phyloP scores from a whole-genome alignment of 2,329 filamentous ascomycete genomes.

The Neofusicoccum parvum region DNA sequence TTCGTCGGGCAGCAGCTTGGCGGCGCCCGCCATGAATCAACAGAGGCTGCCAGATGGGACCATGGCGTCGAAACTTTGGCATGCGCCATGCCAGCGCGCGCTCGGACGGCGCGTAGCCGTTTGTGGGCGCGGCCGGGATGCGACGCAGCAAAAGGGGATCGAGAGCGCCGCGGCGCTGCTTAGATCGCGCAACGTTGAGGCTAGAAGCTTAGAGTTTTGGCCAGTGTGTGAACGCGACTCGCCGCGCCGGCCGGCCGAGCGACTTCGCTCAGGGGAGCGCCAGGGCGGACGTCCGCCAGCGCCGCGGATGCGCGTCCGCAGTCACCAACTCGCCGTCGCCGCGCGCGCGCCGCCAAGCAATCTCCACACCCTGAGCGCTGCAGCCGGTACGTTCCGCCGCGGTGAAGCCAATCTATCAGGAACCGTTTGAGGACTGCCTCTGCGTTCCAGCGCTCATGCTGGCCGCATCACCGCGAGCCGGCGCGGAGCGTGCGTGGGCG shows the following conservation, averaged over 20 bases:
- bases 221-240: conserved; percentile 7
- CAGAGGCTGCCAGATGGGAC: conserved; percentile 7
- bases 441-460: background rate
- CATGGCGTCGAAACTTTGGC: background rate
- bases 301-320: background rate
- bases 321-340: background rate
- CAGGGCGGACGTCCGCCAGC: too few species aligned
- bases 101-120: too few species aligned
- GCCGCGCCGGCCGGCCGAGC: background rate
- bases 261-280: too few species aligned
- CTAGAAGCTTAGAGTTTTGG: conserved; percentile 5
- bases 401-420: conserved; percentile 1
- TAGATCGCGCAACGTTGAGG: conserved; percentile 10
- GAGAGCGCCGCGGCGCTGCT: background rate
- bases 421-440: conserved; percentile 11
- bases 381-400: conserved; percentile 2
- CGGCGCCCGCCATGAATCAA: conserved; percentile 9
- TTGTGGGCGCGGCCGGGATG: too few species aligned
- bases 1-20: conserved; percentile 12
- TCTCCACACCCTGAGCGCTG: background rate
- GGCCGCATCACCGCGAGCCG: too few species aligned
- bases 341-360: background rate
- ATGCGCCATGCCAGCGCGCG: background rate
- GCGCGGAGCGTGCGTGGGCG: too few species aligned
- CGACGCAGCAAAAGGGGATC: background rate